phyloP scores from a whole-genome alignment of 441 rosid genomes.

The Brassica balearica region DNA sequence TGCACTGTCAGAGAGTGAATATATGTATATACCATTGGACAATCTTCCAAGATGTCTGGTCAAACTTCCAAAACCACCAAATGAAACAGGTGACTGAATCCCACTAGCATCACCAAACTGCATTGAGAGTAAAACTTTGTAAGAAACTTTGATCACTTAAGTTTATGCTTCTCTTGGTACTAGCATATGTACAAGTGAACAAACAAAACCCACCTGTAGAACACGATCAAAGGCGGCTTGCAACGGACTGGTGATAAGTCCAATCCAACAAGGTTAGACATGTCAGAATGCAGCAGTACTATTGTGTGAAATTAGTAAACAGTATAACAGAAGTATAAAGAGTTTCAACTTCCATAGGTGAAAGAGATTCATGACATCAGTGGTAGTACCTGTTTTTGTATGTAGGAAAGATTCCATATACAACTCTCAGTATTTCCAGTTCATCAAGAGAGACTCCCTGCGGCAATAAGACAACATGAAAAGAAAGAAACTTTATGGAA shows the following conservation, averaged over 20 bases:
- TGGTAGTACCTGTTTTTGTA: slow-evolving; percentile 71
- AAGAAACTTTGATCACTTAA: slow-evolving; percentile 32
- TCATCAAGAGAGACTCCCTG: slow-evolving; percentile 80
- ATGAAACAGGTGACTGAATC: slow-evolving; percentile 97
- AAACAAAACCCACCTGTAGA: slow-evolving; percentile 66
- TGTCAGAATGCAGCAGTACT: slow-evolving; percentile 50
- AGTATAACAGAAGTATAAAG: slow-evolving; percentile 25
- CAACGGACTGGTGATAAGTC: slow-evolving; percentile 78
- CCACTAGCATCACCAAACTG: slow-evolving; percentile 99
- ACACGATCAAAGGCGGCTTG: slow-evolving; percentile 91
- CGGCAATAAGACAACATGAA: slow-evolving; percentile 28
- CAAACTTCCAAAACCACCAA: slow-evolving; percentile 99
- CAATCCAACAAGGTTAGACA: slow-evolving; percentile 49
- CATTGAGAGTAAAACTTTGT: slow-evolving; percentile 43
- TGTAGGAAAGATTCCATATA: slow-evolving; percentile 95
- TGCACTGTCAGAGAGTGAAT: neutral
- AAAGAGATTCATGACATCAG: neutral
- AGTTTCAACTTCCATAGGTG: slow-evolving; percentile 14
- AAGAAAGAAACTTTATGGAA: neutral
- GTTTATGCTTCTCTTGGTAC: slow-evolving; percentile 4
- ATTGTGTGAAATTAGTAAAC: slow-evolving; percentile 38
- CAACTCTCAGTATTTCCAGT: slow-evolving; percentile 80
- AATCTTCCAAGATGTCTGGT: slow-evolving; percentile 92
- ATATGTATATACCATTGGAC: slow-evolving; percentile 63
- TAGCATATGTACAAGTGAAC: slow-evolving; percentile 23